Base-by-base conservation (phyloP, 2,329 filamentous ascomycete genomes). In the Sodiomyces alkalinus region DNA sequence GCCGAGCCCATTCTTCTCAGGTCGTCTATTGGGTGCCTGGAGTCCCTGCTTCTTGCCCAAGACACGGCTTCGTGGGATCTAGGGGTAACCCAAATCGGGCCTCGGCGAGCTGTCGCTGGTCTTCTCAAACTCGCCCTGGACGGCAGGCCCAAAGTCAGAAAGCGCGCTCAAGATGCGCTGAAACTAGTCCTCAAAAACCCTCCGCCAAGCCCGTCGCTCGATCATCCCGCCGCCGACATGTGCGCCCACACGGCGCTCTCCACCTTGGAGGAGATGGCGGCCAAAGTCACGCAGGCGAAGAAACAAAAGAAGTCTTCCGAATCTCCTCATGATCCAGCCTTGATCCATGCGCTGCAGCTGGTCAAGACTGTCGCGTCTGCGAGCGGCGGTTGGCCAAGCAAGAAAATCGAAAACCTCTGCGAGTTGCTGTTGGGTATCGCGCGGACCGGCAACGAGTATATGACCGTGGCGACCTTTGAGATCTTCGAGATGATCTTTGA, bases 401-500 rank as follows among this genome's bases (percentile, higher is more conserved):
- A 80, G 59, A 93, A 92, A 56, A 92, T 94, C 30, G 90, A 98
- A 55, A 64, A 78, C 3, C 60, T 98, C 19, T 94, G 86, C 51
- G 86, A 96, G 52, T 59, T 93, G 30, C 59, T 98, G 33, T 70
- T 98, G 40, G 74, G 75, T 40, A 92, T 96, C 36, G 87, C 87
- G 17, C 77, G 77, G 46, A 86, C 80, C 7, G 90, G 74, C 51
- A 94, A 92, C 49, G 86, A 96, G 49, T 92, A 87, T 51, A 76
- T 98, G 62, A 92, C 86, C 18, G 92, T 96, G 77, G 79, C 82
- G 8, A 80, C 86, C 0, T 94, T 98, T 43, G 87, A 94, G 39
- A 87, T 96, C 4, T 98, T 98, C 44, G 90, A 98, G 51, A 79
- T 92, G 50, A 92, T 96, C 24, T 96, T 98, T 40, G 78, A 80